Base-by-base conservation (phyloP, 176 grass and related monocot genomes). In the Lolium multiflorum region DNA sequence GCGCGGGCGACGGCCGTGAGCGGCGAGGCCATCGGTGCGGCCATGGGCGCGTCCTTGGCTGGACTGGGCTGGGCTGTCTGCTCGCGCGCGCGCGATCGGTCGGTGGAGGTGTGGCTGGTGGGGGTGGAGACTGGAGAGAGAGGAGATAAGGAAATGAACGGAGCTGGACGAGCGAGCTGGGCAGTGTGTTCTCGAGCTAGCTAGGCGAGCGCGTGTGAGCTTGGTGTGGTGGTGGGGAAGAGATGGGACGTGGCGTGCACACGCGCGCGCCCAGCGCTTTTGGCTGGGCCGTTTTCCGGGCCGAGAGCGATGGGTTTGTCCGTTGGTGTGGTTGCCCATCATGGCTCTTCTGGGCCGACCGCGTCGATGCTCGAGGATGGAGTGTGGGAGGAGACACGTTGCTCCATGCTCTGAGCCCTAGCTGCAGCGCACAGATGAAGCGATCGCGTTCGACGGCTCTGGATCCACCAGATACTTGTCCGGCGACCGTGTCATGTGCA, bases 1-100 rank as follows among this genome's bases (percentile, higher is more conserved):
- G 78, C 39, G 4, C 82, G 81, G 25, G 31, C 60, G 56, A 83
- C 69, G 62, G 74, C 63, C 43, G 83, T n/a, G 37, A 82, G 77
- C 11, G 92, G 74, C 76, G 80, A 61, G 56, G 89, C 65, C 86
- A 89, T 88, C 11, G 89, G 46, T 11, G 80, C 63, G 2, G 59
- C 49, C 26, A n/a, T 21, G 17, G 12, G 74, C 52, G 51, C 15
- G 71, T 11, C 17, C 41, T 47, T 8, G 46, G 46, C 46, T 47
- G 46, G 46, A 1, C 46, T 47, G 46, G 46, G 1, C 8, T 9
- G 1, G 41, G 41, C 0, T 47, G 7, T 10, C 9, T 9, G 7
- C 46, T 2, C 9, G 72, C 50, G 51, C 14, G 71, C 54, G 60
- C 28, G 59, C 11, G 75, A 28, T 20, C 44, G 26, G 46, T 60